These are phyloP conservation scores for Alopecurus myosuroides DNA, from an alignment of 176 grass and related monocot species.

Conservation along the genomic window DNA sequence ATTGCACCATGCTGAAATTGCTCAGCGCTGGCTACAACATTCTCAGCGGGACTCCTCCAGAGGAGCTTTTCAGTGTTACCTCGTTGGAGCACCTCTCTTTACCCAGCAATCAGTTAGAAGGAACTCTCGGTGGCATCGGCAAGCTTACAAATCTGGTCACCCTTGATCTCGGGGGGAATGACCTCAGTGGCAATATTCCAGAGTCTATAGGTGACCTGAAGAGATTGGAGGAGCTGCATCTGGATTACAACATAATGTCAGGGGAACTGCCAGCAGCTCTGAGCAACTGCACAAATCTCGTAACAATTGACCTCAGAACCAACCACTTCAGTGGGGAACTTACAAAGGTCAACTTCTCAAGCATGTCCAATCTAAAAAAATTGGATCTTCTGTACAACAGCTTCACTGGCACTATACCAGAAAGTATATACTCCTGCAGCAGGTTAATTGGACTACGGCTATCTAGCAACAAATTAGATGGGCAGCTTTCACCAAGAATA, in stretches of 20 bases:
- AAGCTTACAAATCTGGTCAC: background rate
- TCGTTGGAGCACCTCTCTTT: background rate
- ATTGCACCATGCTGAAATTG: background rate
- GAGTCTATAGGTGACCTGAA: too few relatives aligned
- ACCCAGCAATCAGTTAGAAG: background rate
- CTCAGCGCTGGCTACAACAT: background rate
- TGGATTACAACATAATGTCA: too few relatives aligned
- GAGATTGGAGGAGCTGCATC: too few relatives aligned
- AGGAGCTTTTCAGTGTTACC: background rate
- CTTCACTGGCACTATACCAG: constrained; percentile 24
- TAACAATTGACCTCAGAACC: constrained; percentile 23
- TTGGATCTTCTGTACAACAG: constrained; percentile 10
- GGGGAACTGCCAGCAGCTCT: too few relatives aligned
- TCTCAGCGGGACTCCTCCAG: background rate
- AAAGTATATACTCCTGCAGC: constrained; percentile 42
- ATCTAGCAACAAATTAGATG: too few relatives aligned
- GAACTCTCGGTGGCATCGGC: background rate
- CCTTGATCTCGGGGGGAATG: background rate
- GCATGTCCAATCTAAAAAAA: background rate
- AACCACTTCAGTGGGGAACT: constrained; percentile 36
- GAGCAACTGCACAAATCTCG: too few relatives aligned
- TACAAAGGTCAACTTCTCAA: constrained; percentile 19
- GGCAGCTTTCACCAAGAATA: too few relatives aligned
- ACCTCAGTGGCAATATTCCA: background rate
- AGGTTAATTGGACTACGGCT: too few relatives aligned